These are phyloP conservation scores for Sugiyamaella castrensis DNA, from an alignment of 1,139 yeast genomes.

Conservation along the genomic window DNA sequence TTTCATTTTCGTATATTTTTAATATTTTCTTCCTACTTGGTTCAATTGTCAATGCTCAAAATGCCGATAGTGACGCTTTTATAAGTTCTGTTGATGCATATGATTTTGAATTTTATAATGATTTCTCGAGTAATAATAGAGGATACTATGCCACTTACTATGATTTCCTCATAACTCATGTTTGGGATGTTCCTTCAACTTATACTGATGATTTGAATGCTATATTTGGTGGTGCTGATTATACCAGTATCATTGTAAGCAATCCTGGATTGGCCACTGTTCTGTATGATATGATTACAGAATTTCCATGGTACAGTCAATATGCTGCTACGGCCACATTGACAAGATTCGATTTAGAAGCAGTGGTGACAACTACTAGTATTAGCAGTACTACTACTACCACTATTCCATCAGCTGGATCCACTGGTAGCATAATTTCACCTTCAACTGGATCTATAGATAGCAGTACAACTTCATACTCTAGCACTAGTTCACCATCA, in stretches of 20 bases:
- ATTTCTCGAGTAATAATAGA: slow-evolving; percentile 7
- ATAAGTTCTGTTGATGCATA: slow-evolving; percentile 6
- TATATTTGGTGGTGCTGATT: slow-evolving; percentile 21
- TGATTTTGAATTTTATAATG: slow-evolving; percentile 15
- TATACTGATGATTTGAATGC: slow-evolving; percentile 19
- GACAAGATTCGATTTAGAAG: slow-evolving; percentile 2
- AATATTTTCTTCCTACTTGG: too few relatives aligned
- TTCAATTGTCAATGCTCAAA: too few relatives aligned
- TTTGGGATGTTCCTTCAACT: slow-evolving; percentile 16
- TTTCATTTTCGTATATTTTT: too few relatives aligned
- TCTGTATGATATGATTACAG: slow-evolving; percentile 19
- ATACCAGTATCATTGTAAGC: slow-evolving; percentile 13
- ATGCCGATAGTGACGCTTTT: slow-evolving; percentile 1
- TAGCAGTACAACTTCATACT: too few relatives aligned
- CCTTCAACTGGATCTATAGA: too few relatives aligned
- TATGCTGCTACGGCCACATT: slow-evolving; percentile 17
- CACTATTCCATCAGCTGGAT: background rate
- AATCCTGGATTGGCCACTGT: slow-evolving; percentile 20
- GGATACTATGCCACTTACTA: slow-evolving; percentile 16
- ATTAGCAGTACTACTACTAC: background rate
- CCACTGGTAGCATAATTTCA: too few relatives aligned
- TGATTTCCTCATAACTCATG: slow-evolving; percentile 18
- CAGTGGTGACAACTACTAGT: slow-evolving; percentile 4
- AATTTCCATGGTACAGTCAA: slow-evolving; percentile 21
- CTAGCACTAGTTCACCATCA: too few relatives aligned